Percentiles rank a stretch among this genome's conserved stretches.
These are phyloP conservation scores for Venturiaceae sp. DNA, from an alignment of 2,329 filamentous ascomycete genomes.

Conservation along the genomic window DNA sequence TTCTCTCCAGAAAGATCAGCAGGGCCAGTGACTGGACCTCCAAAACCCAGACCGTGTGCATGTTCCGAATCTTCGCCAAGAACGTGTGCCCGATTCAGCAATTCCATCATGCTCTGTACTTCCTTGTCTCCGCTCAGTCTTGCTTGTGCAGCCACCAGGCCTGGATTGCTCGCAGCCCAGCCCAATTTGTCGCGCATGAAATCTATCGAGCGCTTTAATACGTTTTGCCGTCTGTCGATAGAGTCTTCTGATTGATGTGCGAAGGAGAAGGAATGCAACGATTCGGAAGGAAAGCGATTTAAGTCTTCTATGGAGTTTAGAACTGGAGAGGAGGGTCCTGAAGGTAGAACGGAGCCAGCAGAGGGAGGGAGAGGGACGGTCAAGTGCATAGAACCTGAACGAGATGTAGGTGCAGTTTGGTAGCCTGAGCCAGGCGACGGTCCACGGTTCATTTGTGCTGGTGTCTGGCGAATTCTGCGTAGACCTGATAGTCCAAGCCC, in stretches of 20 bases:
- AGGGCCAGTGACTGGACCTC: constrained; percentile 71
- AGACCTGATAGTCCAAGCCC: constrained; percentile 77
- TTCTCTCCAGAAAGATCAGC: constrained; percentile 65
- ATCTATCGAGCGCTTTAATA: constrained; percentile 86
- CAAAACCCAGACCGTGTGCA: constrained; percentile 33
- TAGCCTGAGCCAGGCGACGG: constrained; percentile 41
- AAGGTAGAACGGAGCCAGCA: constrained; percentile 26
- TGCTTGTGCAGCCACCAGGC: constrained; percentile 74
- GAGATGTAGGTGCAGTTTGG: constrained; percentile 35
- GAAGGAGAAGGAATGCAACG: constrained; percentile 96
- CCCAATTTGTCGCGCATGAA: constrained; percentile 91
- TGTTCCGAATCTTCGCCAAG: constrained; percentile 58
- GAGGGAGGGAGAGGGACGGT: constrained; percentile 48
- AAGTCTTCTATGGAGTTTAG: constrained; percentile 76
- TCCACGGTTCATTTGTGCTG: constrained; percentile 23
- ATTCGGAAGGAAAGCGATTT: constrained; percentile 86
- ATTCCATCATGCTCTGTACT: constrained; percentile 81
- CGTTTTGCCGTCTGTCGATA: constrained; percentile 83
- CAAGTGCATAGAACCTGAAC: constrained; percentile 62
- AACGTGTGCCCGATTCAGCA: constrained; percentile 72
- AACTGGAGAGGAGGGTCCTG: constrained; percentile 58
- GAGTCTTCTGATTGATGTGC: constrained; percentile 90
- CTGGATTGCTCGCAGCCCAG: constrained; percentile 66
- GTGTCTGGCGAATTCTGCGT: constrained; percentile 85
- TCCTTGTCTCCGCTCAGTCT: constrained; percentile 75